Evolutionary conservation across 208 protist species (phyloP).

Genomic region (Leishmania gerbilli): DNA sequence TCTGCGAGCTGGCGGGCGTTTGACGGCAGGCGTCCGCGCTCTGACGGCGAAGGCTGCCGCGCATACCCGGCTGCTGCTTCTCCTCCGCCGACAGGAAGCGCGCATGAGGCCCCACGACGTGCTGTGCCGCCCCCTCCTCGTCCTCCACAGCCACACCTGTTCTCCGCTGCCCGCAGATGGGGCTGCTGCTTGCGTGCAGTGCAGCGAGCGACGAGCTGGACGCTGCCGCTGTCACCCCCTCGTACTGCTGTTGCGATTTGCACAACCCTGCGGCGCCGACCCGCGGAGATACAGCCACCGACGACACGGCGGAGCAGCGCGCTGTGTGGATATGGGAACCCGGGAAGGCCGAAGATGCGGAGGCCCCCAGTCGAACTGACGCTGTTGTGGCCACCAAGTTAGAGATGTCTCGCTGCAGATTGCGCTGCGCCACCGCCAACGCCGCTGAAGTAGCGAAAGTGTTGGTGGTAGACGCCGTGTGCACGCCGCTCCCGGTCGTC

Average conservation of each 20-base stretch:
- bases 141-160: background rate
- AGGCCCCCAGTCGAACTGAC: constrained; percentile 11
- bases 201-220: background rate
- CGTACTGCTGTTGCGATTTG: background rate
- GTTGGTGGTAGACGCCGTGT: background rate
- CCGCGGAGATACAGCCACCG: background rate
- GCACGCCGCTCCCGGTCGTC: background rate
- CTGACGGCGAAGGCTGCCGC: background rate
- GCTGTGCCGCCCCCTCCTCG: background rate
- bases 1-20: background rate
- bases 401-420: constrained; percentile 37
- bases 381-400: constrained; percentile 31
- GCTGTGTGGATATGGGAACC: background rate
- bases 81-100: background rate
- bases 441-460: constrained; percentile 1
- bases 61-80: background rate
- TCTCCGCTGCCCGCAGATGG: background rate
- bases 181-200: background rate
- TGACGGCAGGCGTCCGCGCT: background rate
- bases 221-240: background rate
- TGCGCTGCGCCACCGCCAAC: constrained; percentile 20
- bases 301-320: background rate
- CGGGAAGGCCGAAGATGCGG: background rate
- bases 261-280: background rate
- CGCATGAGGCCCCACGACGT: background rate